These are phyloP conservation scores for Coprinellus aureogranulatus DNA, from an alignment of 768 basidiomycete species.

Conservation along the genomic window DNA sequence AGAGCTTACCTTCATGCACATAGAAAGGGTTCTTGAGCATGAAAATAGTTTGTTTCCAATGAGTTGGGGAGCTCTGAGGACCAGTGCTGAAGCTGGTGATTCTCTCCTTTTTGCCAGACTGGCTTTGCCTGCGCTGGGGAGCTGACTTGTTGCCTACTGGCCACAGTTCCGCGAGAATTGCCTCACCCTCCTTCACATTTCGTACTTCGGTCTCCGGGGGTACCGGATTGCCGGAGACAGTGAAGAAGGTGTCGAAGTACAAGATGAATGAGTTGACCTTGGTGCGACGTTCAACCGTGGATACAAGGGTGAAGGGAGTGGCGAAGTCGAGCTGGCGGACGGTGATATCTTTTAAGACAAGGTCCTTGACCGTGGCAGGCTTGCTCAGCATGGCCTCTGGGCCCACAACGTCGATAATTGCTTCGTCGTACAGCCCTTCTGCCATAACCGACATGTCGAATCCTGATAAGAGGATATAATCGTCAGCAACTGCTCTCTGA, in stretches of 20 bases:
- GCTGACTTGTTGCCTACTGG: slow-evolving; percentile 68
- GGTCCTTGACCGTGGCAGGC: slow-evolving; percentile 73
- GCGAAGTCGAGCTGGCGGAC: slow-evolving; percentile 76
- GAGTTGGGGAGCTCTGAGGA: slow-evolving; percentile 81
- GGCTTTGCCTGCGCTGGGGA: slow-evolving; percentile 57
- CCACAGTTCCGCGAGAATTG: slow-evolving; percentile 76
- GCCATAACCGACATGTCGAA: slow-evolving; percentile 88
- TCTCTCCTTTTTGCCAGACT: slow-evolving; percentile 44
- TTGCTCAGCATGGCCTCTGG: slow-evolving; percentile 63
- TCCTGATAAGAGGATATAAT: slow-evolving; percentile 41
- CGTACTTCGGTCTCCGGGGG: slow-evolving; percentile 52
- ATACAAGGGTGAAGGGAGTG: slow-evolving; percentile 72
- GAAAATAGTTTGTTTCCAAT: slow-evolving; percentile 97
- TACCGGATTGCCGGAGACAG: slow-evolving; percentile 49
- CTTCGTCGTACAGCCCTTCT: slow-evolving; percentile 71
- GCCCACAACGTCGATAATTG: slow-evolving; percentile 77
- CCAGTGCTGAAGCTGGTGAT: slow-evolving; percentile 88
- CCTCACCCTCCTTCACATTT: slow-evolving; percentile 55
- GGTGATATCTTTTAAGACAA: slow-evolving; percentile 64
- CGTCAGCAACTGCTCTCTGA: background rate
- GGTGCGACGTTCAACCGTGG: slow-evolving; percentile 55
- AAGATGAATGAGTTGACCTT: slow-evolving; percentile 80
- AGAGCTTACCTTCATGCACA: slow-evolving; percentile 66
- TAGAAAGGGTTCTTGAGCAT: slow-evolving; percentile 74
- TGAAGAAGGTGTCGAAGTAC: slow-evolving; percentile 96